These are phyloP conservation scores for Spathaspora hagerdaliae DNA, from an alignment of 805 yeast species.

Conservation along the genomic window DNA sequence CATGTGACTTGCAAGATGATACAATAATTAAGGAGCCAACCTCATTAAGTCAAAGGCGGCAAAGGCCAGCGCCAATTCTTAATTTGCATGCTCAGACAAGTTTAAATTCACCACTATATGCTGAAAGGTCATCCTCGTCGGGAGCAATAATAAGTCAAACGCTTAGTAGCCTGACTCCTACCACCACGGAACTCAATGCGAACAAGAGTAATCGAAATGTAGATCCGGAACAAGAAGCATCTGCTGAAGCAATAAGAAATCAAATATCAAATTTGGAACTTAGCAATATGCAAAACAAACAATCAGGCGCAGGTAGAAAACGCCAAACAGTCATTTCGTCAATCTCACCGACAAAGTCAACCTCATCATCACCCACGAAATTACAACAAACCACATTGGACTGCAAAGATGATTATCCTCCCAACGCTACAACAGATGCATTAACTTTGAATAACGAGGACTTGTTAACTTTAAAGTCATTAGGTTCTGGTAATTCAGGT, in stretches of 20 bases:
- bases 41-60: slow-evolving; percentile 17
- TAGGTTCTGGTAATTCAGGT: slow-evolving; percentile 95
- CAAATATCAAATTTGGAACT: slow-evolving; percentile 25
- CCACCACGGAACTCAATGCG: slow-evolving; percentile 3
- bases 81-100: slow-evolving; percentile 11
- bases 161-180: not conserved
- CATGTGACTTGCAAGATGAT: slow-evolving; percentile 1
- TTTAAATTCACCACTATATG: not conserved
- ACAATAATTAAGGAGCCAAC: slow-evolving; percentile 5
- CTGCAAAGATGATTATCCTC: slow-evolving; percentile 16
- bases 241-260: slow-evolving; percentile 19
- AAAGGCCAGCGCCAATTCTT: slow-evolving; percentile 29
- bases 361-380: slow-evolving; percentile 16
- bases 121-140: not conserved
- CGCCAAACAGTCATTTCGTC: slow-evolving; percentile 41
- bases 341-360: slow-evolving; percentile 37
- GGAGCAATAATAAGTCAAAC: slow-evolving; percentile 4
- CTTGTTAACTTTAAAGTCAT: slow-evolving; percentile 64
- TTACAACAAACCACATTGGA: slow-evolving; percentile 3
- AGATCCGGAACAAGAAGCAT: slow-evolving; percentile 20
- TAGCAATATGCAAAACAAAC: not conserved
- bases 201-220: slow-evolving; percentile 16
- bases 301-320: slow-evolving; percentile 15
- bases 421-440: slow-evolving; percentile 30
- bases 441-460: slow-evolving; percentile 48